Evolutionary conservation across 768 basidiomycete genomes (phyloP).

Genomic region (Suillus weaverae): DNA sequence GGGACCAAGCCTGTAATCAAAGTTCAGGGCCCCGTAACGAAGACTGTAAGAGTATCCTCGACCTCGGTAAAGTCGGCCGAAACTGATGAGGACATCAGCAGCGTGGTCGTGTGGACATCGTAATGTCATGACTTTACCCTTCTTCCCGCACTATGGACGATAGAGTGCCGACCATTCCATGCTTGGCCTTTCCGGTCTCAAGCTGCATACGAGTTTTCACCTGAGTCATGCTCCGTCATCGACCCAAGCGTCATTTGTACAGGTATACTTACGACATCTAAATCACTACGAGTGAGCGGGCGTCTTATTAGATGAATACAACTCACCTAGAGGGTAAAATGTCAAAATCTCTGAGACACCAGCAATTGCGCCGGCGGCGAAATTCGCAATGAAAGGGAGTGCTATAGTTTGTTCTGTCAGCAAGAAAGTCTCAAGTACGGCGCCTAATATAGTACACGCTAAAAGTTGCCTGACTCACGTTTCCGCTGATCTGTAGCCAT

Average conservation of each 20-base stretch:
- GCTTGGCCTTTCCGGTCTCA: slow-evolving; percentile 75
- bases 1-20: slow-evolving; percentile 75
- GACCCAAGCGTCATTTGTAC: slow-evolving; percentile 1
- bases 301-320: neutral
- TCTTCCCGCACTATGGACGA: slow-evolving; percentile 82
- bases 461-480: slow-evolving; percentile 21
- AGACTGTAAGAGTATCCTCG: slow-evolving; percentile 7
- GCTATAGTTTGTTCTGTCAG: slow-evolving; percentile 45
- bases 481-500: slow-evolving; percentile 35
- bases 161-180: slow-evolving; percentile 83
- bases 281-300: slow-evolving; percentile 8
- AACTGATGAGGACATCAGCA: slow-evolving; percentile 40
- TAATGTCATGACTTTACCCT: slow-evolving; percentile 58
- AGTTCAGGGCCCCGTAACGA: neutral
- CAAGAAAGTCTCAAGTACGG: slow-evolving; percentile 5
- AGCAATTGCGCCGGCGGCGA: slow-evolving; percentile 94
- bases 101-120: slow-evolving; percentile 19
- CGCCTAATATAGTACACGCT: neutral
- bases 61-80: slow-evolving; percentile 89
- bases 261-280: slow-evolving; percentile 77
- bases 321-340: slow-evolving; percentile 86
- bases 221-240: slow-evolving; percentile 38
- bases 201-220: slow-evolving; percentile 99
- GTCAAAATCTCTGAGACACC: slow-evolving; percentile 83
- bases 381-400: slow-evolving; percentile 85